Evolutionary conservation across 1,139 yeast genomes (phyloP), one percentile per base, ranked within the genome.

Genomic region (Wickerhamomyces sp.): DNA sequence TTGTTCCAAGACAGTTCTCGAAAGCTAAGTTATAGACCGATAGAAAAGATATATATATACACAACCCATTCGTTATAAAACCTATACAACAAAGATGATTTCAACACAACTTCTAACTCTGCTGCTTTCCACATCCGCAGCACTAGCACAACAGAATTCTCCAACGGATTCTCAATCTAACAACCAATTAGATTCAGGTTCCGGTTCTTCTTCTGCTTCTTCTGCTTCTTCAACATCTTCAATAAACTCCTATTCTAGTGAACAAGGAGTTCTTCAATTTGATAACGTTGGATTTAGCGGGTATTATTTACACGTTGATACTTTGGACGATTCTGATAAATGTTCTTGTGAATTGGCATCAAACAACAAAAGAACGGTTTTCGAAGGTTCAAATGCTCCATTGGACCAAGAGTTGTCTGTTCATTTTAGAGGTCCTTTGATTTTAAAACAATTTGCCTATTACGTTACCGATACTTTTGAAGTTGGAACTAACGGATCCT

Each of bases 401-500:
- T 60, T 82, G 37, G 67, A 80, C 45, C 80, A 74, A 46, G 86
- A 78, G 51, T 62, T 83, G 36, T 78, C 88, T n/a, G 85, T 82
- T 23, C 93, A 83, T 57, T 73, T 82, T 59, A 76, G 93, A 67
- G 93, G 93, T 46, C 93, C 93, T 16, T 55, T 82, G 43, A 18
- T 37, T 42, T 66, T 80, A 52, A 64, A 64, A 44, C 74, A 79
- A 52, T 81, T 81, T 57, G 89, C 78, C 33, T 83, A 69, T 44
- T 82, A 79, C 60, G 59, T 70, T 16, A 41, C 68, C 20, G 61
- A 62, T 22, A 44, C 55, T 17, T 64, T 61, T 41, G 40, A 38
- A 12, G 46, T 44, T 31, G 61, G 61, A 26, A 38, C 39, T 20
- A 49, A 58, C 25, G 42, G 59, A 12, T 59, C 67, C 14, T 43